Evolutionary conservation across 2,329 filamentous ascomycete species (phyloP).

Genomic region (Fusarium palustre): DNA sequence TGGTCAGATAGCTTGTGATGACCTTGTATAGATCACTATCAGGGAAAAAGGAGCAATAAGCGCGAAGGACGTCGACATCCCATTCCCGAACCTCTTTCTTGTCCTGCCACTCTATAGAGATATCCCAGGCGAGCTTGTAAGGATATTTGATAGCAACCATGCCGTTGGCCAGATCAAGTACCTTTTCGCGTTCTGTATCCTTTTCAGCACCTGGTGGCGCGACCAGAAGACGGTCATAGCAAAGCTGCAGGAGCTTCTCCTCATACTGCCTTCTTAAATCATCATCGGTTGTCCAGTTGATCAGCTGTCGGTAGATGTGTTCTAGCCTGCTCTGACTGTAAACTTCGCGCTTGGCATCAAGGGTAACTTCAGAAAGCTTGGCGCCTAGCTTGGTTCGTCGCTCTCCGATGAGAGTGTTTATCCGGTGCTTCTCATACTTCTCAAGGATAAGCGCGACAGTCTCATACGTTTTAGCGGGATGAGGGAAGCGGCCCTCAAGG

Average conservation of each 20-base stretch:
- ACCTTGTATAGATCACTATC: slow-evolving; percentile 85
- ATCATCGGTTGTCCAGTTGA: slow-evolving; percentile 92
- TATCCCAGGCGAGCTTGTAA: slow-evolving; percentile 89
- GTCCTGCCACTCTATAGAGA: slow-evolving; percentile 91
- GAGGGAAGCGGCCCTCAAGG: slow-evolving; percentile 85
- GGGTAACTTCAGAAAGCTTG: slow-evolving; percentile 82
- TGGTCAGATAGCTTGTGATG: slow-evolving; percentile 83
- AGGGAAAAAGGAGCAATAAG: slow-evolving; percentile 87
- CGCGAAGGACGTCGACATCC: slow-evolving; percentile 80
- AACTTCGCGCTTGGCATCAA: slow-evolving; percentile 89
- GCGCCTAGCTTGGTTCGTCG: slow-evolving; percentile 89
- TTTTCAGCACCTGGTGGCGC: slow-evolving; percentile 75
- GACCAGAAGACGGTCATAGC: slow-evolving; percentile 80
- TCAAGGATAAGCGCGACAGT: slow-evolving; percentile 87
- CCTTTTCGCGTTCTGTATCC: slow-evolving; percentile 74
- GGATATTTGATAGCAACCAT: slow-evolving; percentile 98
- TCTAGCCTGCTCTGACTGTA: slow-evolving; percentile 81
- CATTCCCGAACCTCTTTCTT: slow-evolving; percentile 78
- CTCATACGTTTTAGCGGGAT: slow-evolving; percentile 83
- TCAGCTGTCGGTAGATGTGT: slow-evolving; percentile 81
- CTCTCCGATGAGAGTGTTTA: slow-evolving; percentile 91
- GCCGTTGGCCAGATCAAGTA: slow-evolving; percentile 82
- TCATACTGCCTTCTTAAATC: slow-evolving; percentile 86
- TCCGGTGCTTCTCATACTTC: slow-evolving; percentile 85
- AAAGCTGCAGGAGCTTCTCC: slow-evolving; percentile 86